These are phyloP conservation scores for Cercophora newfieldiana DNA, from an alignment of 495 filamentous ascomycete species.

Conservation along the genomic window DNA sequence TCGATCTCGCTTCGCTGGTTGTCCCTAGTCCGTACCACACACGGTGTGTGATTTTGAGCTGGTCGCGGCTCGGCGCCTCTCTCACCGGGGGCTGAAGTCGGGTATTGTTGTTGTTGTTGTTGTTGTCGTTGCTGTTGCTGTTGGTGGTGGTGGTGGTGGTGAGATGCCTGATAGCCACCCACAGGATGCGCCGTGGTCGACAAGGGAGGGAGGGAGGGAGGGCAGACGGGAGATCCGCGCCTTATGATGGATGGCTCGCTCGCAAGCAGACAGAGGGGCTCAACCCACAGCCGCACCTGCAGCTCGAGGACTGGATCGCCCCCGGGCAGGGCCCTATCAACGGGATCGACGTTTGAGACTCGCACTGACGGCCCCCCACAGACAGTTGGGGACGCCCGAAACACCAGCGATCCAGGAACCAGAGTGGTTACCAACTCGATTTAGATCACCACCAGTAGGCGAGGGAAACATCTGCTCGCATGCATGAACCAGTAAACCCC, in stretches of 20 bases:
- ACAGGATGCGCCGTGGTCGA: background rate
- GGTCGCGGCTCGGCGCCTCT: background rate
- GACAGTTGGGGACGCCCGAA: conserved; percentile 32
- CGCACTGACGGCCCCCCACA: conserved; percentile 35
- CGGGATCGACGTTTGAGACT: conserved; percentile 39
- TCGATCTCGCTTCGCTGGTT: background rate
- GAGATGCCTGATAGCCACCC: background rate
- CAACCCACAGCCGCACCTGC: background rate
- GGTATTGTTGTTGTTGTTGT: no score
- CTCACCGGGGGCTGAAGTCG: background rate
- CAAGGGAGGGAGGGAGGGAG: background rate
- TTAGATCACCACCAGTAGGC: background rate
- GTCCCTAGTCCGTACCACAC: background rate
- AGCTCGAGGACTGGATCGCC: conserved; percentile 9
- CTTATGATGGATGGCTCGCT: conserved; percentile 19
- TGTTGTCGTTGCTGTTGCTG: background rate
- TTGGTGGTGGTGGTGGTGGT: background rate
- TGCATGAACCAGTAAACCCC: background rate
- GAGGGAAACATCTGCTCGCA: conserved; percentile 21
- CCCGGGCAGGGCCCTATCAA: conserved; percentile 22
- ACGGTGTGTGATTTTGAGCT: background rate
- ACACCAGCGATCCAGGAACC: conserved; percentile 28
- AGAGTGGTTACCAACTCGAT: conserved; percentile 4
- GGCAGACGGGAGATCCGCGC: conserved; percentile 27
- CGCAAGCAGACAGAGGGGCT: background rate